A percentile compares a stretch with the other conserved stretches of the same genome.
These are phyloP conservation scores for Tetrahymena malaccensis DNA, from an alignment of 73 alveolate genomes.

Conservation along the genomic window DNA sequence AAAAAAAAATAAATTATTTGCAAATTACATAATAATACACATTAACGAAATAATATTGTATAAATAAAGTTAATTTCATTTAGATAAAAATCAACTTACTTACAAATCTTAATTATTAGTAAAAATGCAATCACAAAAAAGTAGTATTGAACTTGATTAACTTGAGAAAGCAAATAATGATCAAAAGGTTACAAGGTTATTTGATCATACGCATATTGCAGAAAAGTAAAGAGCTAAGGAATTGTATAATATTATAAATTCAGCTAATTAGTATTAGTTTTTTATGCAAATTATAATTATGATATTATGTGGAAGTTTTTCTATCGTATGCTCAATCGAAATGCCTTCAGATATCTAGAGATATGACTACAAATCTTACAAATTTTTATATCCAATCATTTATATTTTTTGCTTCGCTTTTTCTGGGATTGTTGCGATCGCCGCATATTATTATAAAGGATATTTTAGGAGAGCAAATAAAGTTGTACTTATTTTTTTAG, in stretches of 20 bases:
- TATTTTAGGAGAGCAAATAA: background rate
- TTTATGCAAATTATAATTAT: background rate
- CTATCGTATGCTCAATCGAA: background rate
- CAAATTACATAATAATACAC: background rate
- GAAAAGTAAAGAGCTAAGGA: background rate
- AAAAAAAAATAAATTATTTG: too few relatives aligned
- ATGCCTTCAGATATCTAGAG: background rate
- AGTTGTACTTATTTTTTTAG: background rate
- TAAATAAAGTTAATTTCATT: too few relatives aligned
- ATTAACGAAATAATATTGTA: background rate
- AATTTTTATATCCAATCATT: background rate
- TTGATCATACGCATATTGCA: background rate
- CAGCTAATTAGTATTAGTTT: background rate
- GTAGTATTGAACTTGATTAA: background rate
- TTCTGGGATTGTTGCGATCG: background rate
- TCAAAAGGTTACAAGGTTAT: background rate
- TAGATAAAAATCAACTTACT: background rate
- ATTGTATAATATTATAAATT: background rate
- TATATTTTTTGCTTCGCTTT: background rate
- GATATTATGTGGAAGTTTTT: background rate
- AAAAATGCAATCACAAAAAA: background rate
- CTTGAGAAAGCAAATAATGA: background rate
- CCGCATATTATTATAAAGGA: background rate
- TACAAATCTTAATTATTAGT: too few relatives aligned
- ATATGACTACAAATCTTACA: background rate